Evolutionary conservation across 2,329 filamentous ascomycete species (phyloP), one percentile per base, ranked within the genome.

Genomic region (Neoascochyta sp.): DNA sequence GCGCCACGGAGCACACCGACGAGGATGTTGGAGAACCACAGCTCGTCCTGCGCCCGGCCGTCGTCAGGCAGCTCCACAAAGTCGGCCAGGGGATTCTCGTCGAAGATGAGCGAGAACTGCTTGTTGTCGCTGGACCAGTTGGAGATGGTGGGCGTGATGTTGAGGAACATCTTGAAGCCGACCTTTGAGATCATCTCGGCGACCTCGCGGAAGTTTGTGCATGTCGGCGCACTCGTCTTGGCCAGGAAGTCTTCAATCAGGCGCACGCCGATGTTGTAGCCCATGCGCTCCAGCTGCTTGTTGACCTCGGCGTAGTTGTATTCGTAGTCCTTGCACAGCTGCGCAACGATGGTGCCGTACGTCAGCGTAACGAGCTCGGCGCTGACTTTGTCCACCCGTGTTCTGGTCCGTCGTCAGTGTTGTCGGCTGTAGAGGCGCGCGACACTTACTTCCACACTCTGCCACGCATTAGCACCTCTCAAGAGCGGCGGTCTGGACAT

Each of bases 141-240:
- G 26, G 88, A 87, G 43, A 96, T 82, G 6, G 82, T 84, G 0
- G 92, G 92, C 4, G 89, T 93, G 50, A 95, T 88, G 58, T 98
- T 98, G 39, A 98, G 78, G 63, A 98, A 98, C 46, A 98, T 95
- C 69, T 98, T 96, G 71, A 98, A 98, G 34, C 92, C 92, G 45
- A 98, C 84, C 74, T 90, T 92, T 22, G 90, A 80, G 52, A 98
- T 92, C 79, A 93, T 90, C 63, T 98, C 92, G 22, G 92, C 90
- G 5, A 92, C 96, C 63, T 98, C 92, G 36, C 86, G 78, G 59
- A 98, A 95, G 68, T 92, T 96, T 50, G 79, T 75, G 65, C 92
- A 98, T 44, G 88, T 77, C 50, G 87, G 86, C 2, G 85, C 87
- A 51, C 87, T 90, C 4, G 88, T 92, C 65, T 95, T 96, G 52